phyloP scores from a whole-genome alignment of 2,329 filamentous ascomycete genomes.

The Sclerotinia subarctica region DNA sequence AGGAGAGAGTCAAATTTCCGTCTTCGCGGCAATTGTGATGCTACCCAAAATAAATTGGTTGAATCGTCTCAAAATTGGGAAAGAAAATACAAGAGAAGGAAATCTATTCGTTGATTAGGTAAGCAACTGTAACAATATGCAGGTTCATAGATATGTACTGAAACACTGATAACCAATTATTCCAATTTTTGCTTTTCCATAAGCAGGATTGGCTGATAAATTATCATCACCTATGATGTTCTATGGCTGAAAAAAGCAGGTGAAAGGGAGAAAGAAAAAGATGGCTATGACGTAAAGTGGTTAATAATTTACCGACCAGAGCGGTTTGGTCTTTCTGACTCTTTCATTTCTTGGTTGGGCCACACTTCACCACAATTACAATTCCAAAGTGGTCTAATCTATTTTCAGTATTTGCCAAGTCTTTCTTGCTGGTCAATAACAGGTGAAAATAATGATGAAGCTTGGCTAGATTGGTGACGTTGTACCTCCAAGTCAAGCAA shows the following conservation, averaged over 20 bases:
- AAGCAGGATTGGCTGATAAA: background rate
- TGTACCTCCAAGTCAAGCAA: background rate
- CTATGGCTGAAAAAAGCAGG: background rate
- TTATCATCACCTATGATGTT: no score
- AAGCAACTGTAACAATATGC: background rate
- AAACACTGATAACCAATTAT: background rate
- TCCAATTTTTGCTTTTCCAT: background rate
- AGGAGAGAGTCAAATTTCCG: background rate
- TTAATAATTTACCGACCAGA: background rate
- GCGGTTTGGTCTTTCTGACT: background rate
- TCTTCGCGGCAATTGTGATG: background rate
- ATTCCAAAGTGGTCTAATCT: background rate
- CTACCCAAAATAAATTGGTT: background rate
- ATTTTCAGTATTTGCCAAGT: background rate
- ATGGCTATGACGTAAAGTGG: conserved; percentile 1
- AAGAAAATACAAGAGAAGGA: background rate
- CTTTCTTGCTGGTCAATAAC: background rate
- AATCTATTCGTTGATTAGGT: background rate
- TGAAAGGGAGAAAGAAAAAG: background rate
- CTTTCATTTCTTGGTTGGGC: conserved; percentile 5
- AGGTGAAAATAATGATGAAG: background rate
- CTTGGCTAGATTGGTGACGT: background rate
- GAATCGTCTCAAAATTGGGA: background rate
- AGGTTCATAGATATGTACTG: background rate
- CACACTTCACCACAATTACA: conserved; percentile 1